Conservation (phyloP, 2,329 filamentous ascomycete genomes). For the Apiospora malaysiana region DNA sequence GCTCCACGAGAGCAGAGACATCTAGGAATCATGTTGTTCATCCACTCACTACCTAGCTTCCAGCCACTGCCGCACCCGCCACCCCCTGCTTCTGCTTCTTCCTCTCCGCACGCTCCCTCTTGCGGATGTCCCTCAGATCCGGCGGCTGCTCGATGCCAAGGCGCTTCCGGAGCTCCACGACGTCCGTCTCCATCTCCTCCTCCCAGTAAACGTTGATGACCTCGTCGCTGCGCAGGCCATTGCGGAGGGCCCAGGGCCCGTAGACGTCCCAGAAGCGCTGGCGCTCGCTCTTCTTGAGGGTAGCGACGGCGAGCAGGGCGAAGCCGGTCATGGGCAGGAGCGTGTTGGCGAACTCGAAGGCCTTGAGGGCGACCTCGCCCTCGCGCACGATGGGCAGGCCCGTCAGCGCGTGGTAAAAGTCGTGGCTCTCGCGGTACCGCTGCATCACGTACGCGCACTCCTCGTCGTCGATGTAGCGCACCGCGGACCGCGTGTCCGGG, state of each 20-base stretch:
- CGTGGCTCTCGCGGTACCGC: constrained; percentile 94
- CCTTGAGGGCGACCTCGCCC: constrained; percentile 96
- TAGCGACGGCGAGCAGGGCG: constrained; percentile 83
- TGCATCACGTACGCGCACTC: constrained; percentile 99
- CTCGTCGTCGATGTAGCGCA: constrained; percentile 91
- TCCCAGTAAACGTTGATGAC: constrained; percentile 99
- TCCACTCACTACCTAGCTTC: background rate
- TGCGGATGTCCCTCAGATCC: constrained; percentile 80
- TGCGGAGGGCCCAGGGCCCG: constrained; percentile 87
- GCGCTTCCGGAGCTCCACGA: constrained; percentile 73
- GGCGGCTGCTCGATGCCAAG: constrained; percentile 88
- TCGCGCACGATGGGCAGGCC: constrained; percentile 91
- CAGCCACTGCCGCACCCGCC: constrained; percentile 1
- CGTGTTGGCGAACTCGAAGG: constrained; percentile 96
- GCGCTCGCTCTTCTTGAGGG: constrained; percentile 82
- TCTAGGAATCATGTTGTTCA: background rate
- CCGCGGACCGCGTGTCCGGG: constrained; percentile 82
- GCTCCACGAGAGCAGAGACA: background rate
- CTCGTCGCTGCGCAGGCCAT: constrained; percentile 77
- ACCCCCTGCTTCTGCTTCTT: constrained; percentile 60
- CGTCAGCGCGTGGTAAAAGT: constrained; percentile 96
- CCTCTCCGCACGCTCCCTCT: constrained; percentile 70
- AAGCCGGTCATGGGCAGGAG: constrained; percentile 93
- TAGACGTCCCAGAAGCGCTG: constrained; percentile 76
- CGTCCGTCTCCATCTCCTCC: constrained; percentile 85